A percentile compares a stretch with the other conserved stretches of the same genome.
Evolutionary conservation across 805 yeast genomes (phyloP).

Genomic region (Cyberlindnera galapagoensis): DNA sequence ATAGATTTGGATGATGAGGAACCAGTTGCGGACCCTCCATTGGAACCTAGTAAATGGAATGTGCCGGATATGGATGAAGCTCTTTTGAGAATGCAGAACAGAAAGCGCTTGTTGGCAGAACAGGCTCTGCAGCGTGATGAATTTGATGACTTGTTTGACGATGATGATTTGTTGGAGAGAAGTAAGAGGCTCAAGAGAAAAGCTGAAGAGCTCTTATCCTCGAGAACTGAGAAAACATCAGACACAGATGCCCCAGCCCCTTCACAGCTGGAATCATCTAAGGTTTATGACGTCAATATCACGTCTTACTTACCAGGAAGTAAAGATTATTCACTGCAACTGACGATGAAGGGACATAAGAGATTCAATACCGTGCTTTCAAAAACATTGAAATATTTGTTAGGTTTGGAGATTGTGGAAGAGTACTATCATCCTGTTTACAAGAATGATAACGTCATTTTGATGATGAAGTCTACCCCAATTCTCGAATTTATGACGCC

Average conservation of each 20-base stretch:
- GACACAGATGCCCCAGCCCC: constrained; percentile 2
- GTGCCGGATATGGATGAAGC: no score
- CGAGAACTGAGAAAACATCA: not conserved
- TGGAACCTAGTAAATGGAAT: no score
- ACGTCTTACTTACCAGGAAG: constrained; percentile 20
- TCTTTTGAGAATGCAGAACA: no score
- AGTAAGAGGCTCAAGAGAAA: not conserved
- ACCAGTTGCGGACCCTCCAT: no score
- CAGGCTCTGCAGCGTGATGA: constrained; percentile 2
- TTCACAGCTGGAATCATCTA: not conserved
- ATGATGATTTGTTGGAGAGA: constrained; percentile 2
- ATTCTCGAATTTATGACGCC: constrained; percentile 22
- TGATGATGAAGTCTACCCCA: constrained; percentile 19
- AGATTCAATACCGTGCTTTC: constrained; percentile 10
- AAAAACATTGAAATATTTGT: constrained; percentile 10
- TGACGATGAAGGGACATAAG: constrained; percentile 17
- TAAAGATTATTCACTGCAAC: constrained; percentile 3
- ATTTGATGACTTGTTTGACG: constrained; percentile 7
- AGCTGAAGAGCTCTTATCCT: constrained; percentile 2
- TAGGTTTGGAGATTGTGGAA: constrained; percentile 2
- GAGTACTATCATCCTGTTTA: constrained; percentile 3
- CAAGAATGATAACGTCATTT: constrained; percentile 8
- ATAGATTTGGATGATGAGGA: constrained; percentile 2
- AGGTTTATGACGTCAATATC: constrained; percentile 11
- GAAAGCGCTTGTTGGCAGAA: no score